These are phyloP conservation scores for Pythium dissotocum DNA, from an alignment of 352 stramenopile genomes.

Conservation along the genomic window DNA sequence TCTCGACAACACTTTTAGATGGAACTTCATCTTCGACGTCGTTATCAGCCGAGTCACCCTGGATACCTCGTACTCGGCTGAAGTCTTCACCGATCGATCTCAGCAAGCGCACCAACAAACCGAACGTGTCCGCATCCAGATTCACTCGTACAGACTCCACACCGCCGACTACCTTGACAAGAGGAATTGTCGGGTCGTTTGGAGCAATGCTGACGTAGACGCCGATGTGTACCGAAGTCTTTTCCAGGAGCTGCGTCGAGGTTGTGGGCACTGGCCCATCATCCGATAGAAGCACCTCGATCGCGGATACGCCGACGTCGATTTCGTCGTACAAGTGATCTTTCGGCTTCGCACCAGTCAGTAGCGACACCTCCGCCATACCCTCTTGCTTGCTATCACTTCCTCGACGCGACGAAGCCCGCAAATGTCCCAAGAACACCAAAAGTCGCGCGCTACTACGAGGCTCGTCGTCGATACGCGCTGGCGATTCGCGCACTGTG, in stretches of 20 bases:
- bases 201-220: constrained; percentile 80
- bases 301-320: constrained; percentile 73
- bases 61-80: constrained; percentile 15
- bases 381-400: constrained; percentile 13
- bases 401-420: constrained; percentile 56
- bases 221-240: constrained; percentile 69
- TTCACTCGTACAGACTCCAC: constrained; percentile 73
- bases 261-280: constrained; percentile 8
- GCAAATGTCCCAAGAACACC: constrained; percentile 77
- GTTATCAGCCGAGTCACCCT: not conserved
- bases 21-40: not conserved
- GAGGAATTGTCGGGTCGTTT: constrained; percentile 73
- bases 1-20: not conserved
- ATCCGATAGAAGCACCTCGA: constrained; percentile 64
- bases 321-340: constrained; percentile 72
- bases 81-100: constrained; percentile 77
- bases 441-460: constrained; percentile 46
- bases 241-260: constrained; percentile 63
- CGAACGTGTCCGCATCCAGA: constrained; percentile 64
- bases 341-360: constrained; percentile 9
- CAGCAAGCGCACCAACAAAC: constrained; percentile 56
- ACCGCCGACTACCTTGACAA: constrained; percentile 74
- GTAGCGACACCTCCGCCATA: not conserved
- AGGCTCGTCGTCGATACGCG: constrained; percentile 4
- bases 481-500: constrained; percentile 59